A percentile compares a stretch with the other conserved stretches of the same genome.
Conservation (phyloP, 495 filamentous ascomycete genomes). For the Sphaerosporella brunnea region DNA sequence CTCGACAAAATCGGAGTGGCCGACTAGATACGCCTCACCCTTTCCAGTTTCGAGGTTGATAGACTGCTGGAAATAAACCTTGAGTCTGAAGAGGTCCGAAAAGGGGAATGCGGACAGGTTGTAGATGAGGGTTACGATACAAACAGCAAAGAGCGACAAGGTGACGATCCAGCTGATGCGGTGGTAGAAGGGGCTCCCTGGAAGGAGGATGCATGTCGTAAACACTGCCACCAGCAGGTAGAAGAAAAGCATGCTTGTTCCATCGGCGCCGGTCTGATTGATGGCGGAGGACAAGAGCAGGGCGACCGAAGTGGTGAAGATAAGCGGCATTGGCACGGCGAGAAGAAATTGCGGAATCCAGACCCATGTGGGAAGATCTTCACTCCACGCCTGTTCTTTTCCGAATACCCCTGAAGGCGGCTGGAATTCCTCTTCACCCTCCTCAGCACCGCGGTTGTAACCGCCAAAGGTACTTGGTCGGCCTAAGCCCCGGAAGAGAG, state of each 20-base stretch:
- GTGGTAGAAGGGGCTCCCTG: conserved; percentile 69
- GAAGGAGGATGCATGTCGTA: conserved; percentile 56
- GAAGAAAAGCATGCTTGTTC: conserved; percentile 41
- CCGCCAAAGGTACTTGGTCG: conserved; percentile 57
- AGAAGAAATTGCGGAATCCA: conserved; percentile 80
- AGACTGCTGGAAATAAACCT: conserved; percentile 70
- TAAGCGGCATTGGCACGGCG: conserved; percentile 55
- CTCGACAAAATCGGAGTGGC: conserved; percentile 52
- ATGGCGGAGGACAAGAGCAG: conserved; percentile 55
- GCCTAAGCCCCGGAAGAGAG: conserved; percentile 44
- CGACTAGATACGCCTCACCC: conserved; percentile 51
- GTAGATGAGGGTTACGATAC: conserved; percentile 63
- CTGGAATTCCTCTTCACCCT: conserved; percentile 24
- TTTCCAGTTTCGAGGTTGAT: conserved; percentile 49
- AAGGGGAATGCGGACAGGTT: conserved; percentile 83
- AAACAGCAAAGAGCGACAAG: conserved; percentile 52
- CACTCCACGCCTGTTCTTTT: conserved; percentile 76
- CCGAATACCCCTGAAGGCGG: conserved; percentile 39
- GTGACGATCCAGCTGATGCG: conserved; percentile 72
- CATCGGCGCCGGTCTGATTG: conserved; percentile 67
- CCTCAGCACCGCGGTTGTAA: conserved; percentile 30
- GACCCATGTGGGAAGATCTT: conserved; percentile 55
- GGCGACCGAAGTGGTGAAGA: conserved; percentile 53
- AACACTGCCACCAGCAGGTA: conserved; percentile 53
- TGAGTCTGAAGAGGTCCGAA: conserved; percentile 56